phyloP scores from a whole-genome alignment of 129 eudicot genomes.

The Flaveria robusta region DNA sequence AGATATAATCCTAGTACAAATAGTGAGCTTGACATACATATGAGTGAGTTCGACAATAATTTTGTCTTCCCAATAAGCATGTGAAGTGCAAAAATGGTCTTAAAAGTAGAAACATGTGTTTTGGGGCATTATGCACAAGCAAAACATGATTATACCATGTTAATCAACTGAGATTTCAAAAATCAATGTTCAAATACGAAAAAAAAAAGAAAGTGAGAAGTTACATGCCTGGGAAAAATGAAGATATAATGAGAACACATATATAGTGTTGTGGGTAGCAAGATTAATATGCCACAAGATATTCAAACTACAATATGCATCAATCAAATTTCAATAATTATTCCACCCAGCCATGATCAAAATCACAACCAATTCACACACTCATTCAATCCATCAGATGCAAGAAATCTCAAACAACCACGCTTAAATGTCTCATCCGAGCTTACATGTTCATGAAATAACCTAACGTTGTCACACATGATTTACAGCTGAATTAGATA shows the following conservation, averaged over 20 bases:
- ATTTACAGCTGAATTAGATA: background rate
- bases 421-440: background rate
- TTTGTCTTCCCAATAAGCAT: conserved; percentile 2
- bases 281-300: conserved; percentile 1
- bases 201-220: background rate
- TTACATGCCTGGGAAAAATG: background rate
- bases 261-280: background rate
- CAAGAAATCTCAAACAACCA: conserved; percentile 9
- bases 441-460: conserved; percentile 1
- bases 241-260: background rate
- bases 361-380: conserved; percentile 8
- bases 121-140: conserved; percentile 5
- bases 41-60: background rate
- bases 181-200: background rate
- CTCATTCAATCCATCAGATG: background rate
- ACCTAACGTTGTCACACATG: background rate
- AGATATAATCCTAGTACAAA: conserved; percentile 16
- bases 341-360: background rate
- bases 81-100: background rate
- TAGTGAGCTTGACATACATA: background rate
- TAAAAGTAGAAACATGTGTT: background rate
- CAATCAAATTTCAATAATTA: background rate
- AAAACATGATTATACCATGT: background rate
- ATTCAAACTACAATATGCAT: conserved; percentile 1
- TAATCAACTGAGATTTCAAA: background rate